A percentile compares a stretch with the other conserved stretches of the same genome.
Evolutionary conservation across 441 rosid genomes (phyloP).

Genomic region (Erysimum cheiri): DNA sequence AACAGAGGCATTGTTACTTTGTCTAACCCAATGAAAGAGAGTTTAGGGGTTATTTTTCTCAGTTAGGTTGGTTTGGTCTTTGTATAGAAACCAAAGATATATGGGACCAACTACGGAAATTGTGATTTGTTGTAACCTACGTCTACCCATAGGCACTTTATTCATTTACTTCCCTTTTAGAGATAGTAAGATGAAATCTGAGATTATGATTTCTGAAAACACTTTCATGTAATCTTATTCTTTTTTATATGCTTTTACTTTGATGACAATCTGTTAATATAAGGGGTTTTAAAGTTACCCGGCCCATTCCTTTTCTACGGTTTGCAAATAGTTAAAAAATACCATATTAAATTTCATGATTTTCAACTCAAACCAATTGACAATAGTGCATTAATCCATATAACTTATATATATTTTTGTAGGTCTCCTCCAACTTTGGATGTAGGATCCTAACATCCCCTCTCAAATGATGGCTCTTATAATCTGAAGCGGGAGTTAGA

Average conservation of each 20-base stretch:
- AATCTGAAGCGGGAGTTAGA: background rate
- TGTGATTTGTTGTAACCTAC: slow-evolving; percentile 19
- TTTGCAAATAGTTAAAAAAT: background rate
- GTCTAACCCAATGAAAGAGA: slow-evolving; percentile 50
- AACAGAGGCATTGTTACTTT: slow-evolving; percentile 45
- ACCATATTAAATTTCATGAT: background rate
- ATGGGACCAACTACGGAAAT: slow-evolving; percentile 45
- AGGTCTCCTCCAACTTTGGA: background rate
- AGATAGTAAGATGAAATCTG: background rate
- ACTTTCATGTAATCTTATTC: background rate
- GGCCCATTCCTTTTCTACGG: background rate
- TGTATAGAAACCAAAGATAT: slow-evolving; percentile 35
- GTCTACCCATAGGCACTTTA: background rate
- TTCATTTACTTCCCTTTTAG: background rate
- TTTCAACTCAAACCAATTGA: background rate
- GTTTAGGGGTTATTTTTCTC: slow-evolving; percentile 9
- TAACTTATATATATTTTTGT: background rate
- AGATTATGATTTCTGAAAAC: slow-evolving; percentile 1
- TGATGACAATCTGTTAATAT: slow-evolving; percentile 5
- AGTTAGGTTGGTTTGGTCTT: slow-evolving; percentile 33
- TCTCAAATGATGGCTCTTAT: background rate
- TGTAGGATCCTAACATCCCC: background rate
- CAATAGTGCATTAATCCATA: background rate
- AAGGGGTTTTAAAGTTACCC: background rate
- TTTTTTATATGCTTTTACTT: background rate